phyloP scores from a whole-genome alignment of 768 basidiomycete genomes.

The Amanita polypyramis region DNA sequence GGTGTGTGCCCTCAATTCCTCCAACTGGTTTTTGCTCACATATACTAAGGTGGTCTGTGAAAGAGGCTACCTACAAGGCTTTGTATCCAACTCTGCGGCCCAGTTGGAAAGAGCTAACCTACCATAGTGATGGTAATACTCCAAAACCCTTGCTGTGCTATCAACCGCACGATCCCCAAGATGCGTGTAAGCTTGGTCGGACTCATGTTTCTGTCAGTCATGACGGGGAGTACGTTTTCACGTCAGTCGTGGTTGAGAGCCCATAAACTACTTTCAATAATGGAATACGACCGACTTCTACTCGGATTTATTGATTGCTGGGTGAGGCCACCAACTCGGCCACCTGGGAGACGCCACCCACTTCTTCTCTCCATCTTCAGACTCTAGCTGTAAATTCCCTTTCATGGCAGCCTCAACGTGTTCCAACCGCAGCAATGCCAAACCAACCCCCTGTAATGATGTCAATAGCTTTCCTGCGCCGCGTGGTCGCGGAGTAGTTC shows the following conservation, averaged over 20 bases:
- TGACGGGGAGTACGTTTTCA: constrained; percentile 68
- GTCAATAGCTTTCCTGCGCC: constrained; percentile 70
- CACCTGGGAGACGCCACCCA: constrained; percentile 53
- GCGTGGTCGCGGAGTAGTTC: constrained; percentile 45
- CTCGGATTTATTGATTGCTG: constrained; percentile 7
- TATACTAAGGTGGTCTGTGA: constrained; percentile 60
- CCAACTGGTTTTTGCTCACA: neutral
- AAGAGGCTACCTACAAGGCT: constrained; percentile 85
- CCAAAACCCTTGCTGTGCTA: constrained; percentile 35
- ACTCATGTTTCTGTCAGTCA: constrained; percentile 73
- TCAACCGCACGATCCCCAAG: constrained; percentile 19
- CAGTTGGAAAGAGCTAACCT: constrained; percentile 71
- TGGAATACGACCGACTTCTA: too few species aligned
- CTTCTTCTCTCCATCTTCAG: constrained; percentile 25
- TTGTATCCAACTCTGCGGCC: constrained; percentile 51
- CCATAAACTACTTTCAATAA: neutral
- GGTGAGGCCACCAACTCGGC: constrained; percentile 54
- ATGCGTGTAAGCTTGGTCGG: constrained; percentile 18
- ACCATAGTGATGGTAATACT: constrained; percentile 21
- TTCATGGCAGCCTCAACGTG: constrained; percentile 46
- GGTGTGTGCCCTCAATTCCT: constrained; percentile 33
- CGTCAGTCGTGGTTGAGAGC: constrained; percentile 54
- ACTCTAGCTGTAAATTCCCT: constrained; percentile 33
- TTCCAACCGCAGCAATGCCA: constrained; percentile 76
- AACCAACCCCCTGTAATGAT: constrained; percentile 46